Evolutionary conservation across 2,329 filamentous ascomycete genomes (phyloP), one percentile per base, ranked within the genome.

Genomic region (Penicillium olsonii): DNA sequence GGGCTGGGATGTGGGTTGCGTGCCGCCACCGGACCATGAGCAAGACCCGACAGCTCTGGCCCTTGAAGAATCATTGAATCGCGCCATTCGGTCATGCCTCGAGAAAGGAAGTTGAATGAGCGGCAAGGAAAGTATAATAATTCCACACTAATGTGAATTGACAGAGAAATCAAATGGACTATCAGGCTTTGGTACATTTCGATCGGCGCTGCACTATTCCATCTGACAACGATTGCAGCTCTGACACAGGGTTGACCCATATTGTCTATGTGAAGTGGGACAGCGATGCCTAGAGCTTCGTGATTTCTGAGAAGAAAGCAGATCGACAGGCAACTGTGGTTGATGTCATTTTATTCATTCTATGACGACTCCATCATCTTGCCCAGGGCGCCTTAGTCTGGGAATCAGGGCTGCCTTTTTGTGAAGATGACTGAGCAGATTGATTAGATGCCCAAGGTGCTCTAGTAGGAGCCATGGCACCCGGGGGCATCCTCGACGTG

Each of bases 371-470:
- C 8, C 2, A 40, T 59, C 53, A 65, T 49, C 62, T 68, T 2
- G 66, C 66, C 71, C 71, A 73, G 12, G 73, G 72, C 12, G 71
- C 71, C 52, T 65, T 72, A 2, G 70, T 74, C 20, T 57, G 57
- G 2, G 52, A 51, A 50, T 67, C 57, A 9, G 29, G 31, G 11
- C 52, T 14, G 17, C 55, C 56, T 31, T 45, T 51, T 37, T 48
- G 41, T 19, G 61, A 53, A 29, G 59, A 46, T 29, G 55, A 29
- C 20, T 33, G 45, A 26, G 53, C 52, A 15, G 51, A 19, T 40
- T 59, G 50, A 14, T 61, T 48, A 22, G 42, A 57, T 18, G 63
- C 62, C 67, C 66, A 68, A 2, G 66, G 68, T 37, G 68, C 69
- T 55, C 63, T 56, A 18, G 66, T 71, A 15, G 65, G 54, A 27